These are phyloP conservation scores for Solanum lycopersicoides DNA, from an alignment of 257 asterid genomes.

Conservation along the genomic window DNA sequence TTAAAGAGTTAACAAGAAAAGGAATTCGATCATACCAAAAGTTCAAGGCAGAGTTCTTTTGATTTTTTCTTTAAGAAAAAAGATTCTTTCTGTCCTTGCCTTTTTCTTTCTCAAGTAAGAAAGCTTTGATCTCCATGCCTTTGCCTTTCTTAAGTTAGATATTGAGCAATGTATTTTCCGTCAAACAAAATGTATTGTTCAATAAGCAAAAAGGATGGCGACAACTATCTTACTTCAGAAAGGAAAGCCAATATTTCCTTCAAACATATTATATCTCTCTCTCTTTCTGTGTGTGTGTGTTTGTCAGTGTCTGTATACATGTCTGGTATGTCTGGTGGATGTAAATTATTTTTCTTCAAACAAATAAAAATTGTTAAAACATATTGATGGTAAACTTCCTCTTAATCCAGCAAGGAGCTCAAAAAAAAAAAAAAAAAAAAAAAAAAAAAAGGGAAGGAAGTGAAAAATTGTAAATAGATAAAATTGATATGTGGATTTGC, in stretches of 20 bases:
- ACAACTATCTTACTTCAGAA: background rate
- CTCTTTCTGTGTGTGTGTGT: background rate
- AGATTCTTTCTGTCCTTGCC: background rate
- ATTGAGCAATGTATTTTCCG: background rate
- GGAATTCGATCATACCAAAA: background rate
- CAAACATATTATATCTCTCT: background rate
- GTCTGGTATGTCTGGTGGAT: background rate
- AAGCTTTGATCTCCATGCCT: background rate
- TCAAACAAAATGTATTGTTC: background rate
- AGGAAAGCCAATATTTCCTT: background rate
- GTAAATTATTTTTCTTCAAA: background rate
- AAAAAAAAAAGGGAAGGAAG: background rate
- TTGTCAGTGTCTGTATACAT: background rate
- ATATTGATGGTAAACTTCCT: background rate
- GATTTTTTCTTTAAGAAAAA: background rate
- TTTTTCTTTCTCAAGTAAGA: background rate
- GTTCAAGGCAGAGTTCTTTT: background rate
- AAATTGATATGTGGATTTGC: background rate
- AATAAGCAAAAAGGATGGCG: background rate
- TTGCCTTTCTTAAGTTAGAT: background rate
- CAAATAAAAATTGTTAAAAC: background rate
- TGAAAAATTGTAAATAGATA: background rate
- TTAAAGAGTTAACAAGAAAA: background rate
- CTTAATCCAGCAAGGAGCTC: background rate
- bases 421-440: background rate